Conservation (phyloP, 1,284 basidiomycete genomes). For the Ustilago bromivora region DNA sequence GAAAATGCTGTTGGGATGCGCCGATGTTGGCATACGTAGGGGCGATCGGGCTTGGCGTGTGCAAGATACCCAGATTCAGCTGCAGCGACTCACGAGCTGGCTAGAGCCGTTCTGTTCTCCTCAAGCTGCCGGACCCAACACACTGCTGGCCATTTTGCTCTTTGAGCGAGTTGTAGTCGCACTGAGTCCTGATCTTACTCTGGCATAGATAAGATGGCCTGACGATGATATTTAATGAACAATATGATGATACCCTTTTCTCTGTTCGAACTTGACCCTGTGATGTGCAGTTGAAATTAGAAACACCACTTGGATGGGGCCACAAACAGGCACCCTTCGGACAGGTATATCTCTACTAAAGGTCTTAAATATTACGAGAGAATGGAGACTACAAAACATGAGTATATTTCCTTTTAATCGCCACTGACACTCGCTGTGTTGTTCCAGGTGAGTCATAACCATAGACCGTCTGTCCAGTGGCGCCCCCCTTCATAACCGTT, state of each 20-base stretch:
- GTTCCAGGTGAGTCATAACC: too few relatives aligned
- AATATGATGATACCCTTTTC: constrained; percentile 14
- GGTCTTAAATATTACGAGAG: not conserved
- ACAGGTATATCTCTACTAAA: not conserved
- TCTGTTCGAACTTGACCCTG: not conserved
- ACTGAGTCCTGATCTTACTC: constrained; percentile 41
- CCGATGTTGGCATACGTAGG: constrained; percentile 7
- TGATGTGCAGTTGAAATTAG: too few relatives aligned
- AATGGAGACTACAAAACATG: too few relatives aligned
- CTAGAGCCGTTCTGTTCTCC: constrained; percentile 51
- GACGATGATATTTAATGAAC: not conserved
- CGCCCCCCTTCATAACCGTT: too few relatives aligned
- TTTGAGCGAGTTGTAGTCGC: constrained; percentile 43
- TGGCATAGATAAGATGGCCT: constrained; percentile 12
- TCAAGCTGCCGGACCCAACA: constrained; percentile 50
- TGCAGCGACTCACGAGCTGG: constrained; percentile 35
- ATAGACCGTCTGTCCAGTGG: too few relatives aligned
- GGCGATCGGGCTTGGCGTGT: constrained; percentile 9
- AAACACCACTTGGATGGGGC: too few relatives aligned
- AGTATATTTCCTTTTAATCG: too few relatives aligned
- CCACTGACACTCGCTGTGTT: too few relatives aligned
- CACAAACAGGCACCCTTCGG: too few relatives aligned
- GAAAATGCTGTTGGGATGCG: constrained; percentile 34
- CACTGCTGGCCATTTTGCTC: constrained; percentile 45
- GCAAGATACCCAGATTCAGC: constrained; percentile 23